Percentiles rank a stretch among this genome's conserved stretches.
Conservation (phyloP, 73 alveolate species). For the Paramecium sexaurelia region DNA sequence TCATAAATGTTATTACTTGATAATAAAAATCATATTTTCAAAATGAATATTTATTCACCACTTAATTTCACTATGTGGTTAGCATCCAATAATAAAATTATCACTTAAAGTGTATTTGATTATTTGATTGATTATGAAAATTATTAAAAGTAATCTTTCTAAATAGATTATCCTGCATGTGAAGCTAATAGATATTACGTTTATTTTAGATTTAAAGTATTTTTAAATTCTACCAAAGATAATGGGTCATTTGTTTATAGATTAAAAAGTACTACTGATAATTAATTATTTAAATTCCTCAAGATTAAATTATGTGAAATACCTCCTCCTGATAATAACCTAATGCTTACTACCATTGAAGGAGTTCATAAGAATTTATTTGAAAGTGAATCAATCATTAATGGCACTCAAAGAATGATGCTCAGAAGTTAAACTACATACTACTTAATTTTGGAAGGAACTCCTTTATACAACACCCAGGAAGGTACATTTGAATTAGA, state of each 20-base stretch:
- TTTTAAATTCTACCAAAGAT: neutral
- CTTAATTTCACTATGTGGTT: constrained; percentile 58
- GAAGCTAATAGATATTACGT: constrained; percentile 54
- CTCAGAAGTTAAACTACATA: constrained; percentile 69
- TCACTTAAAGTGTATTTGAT: constrained; percentile 39
- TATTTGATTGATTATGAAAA: constrained; percentile 62
- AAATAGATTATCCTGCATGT: constrained; percentile 57
- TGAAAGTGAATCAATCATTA: constrained; percentile 56
- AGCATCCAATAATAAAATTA: constrained; percentile 44
- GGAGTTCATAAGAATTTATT: constrained; percentile 64
- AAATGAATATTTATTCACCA: constrained; percentile 52
- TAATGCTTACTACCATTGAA: constrained; percentile 62
- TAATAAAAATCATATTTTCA: constrained; percentile 60
- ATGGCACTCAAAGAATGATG: constrained; percentile 38
- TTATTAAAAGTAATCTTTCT: neutral
- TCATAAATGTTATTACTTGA: constrained; percentile 31
- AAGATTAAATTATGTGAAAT: constrained; percentile 59
- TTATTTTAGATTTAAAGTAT: constrained; percentile 63
- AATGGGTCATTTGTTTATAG: constrained; percentile 42
- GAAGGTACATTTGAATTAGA: constrained; percentile 79
- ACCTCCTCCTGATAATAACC: constrained; percentile 29
- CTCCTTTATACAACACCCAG: constrained; percentile 72
- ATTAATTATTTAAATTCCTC: constrained; percentile 22
- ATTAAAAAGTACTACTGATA: constrained; percentile 58
- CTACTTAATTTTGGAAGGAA: constrained; percentile 75